These are phyloP conservation scores for Sutorius australiensis DNA, from an alignment of 768 basidiomycete species.

Conservation along the genomic window DNA sequence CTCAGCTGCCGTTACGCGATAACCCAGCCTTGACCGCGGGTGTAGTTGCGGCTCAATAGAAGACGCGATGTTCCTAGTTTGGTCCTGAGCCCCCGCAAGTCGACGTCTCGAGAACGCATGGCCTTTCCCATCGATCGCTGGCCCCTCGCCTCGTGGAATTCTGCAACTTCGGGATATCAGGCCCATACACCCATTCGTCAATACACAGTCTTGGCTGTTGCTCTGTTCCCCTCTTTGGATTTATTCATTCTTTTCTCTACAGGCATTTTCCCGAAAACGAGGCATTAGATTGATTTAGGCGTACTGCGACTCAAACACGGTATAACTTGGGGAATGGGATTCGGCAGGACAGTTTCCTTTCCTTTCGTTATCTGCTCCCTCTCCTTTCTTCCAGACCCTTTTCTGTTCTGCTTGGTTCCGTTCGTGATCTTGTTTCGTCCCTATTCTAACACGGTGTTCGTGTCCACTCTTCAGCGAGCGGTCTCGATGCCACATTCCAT, in stretches of 20 bases:
- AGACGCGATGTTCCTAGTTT: background rate
- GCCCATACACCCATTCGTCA: background rate
- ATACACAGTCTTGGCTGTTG: conserved; percentile 15
- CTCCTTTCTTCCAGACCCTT: conserved; percentile 6
- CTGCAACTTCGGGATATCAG: conserved; percentile 1
- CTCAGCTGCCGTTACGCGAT: conserved; percentile 61
- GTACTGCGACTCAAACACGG: conserved; percentile 11
- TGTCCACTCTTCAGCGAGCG: background rate
- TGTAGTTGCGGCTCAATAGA: conserved; percentile 33
- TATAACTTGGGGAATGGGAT: conserved; percentile 9
- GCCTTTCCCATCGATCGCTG: background rate
- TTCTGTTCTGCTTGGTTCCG: conserved; percentile 20
- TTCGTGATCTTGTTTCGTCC: conserved; percentile 6
- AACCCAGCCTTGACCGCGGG: conserved; percentile 52
- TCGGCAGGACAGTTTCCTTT: background rate
- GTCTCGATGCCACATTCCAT: background rate
- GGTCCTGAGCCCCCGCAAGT: conserved; percentile 2
- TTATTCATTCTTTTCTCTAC: conserved; percentile 34
- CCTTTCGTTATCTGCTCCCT: background rate
- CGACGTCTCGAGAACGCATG: background rate
- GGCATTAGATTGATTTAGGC: conserved; percentile 18
- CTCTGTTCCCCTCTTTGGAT: conserved; percentile 20
- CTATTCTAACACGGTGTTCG: conserved; percentile 3
- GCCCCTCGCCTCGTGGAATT: conserved; percentile 2
- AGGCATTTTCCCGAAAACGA: conserved; percentile 25